phyloP scores from a whole-genome alignment of 495 filamentous ascomycete genomes.

The Apodospora peruviana region DNA sequence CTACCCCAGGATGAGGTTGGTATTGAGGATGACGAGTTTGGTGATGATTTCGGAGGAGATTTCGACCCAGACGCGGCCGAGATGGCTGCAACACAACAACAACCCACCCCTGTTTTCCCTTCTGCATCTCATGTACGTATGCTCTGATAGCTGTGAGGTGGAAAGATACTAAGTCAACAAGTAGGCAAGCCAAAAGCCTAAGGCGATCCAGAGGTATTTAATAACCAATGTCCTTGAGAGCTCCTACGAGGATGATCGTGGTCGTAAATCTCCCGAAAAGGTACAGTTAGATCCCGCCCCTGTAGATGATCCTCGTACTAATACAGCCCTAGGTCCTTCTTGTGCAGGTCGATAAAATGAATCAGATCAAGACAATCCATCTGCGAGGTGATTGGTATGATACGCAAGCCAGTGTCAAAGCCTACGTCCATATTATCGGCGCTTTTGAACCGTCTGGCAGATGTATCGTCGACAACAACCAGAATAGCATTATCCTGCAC shows the following conservation, averaged over 20 bases:
- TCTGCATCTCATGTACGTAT: conserved; percentile 46
- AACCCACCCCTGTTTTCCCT: conserved; percentile 15
- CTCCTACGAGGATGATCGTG: conserved; percentile 57
- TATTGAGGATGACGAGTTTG: conserved; percentile 36
- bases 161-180: conserved; percentile 37
- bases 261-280: conserved; percentile 62
- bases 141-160: conserved; percentile 13
- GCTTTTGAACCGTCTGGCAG: conserved; percentile 61
- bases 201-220: conserved; percentile 76
- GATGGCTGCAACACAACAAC: conserved; percentile 48
- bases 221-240: conserved; percentile 64
- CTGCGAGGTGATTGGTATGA: conserved; percentile 82
- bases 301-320: background rate
- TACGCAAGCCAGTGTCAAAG: conserved; percentile 64
- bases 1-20: background rate
- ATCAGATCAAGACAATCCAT: conserved; percentile 59
- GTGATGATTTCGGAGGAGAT: conserved; percentile 63
- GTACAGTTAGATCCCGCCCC: conserved; percentile 34
- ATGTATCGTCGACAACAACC: conserved; percentile 66
- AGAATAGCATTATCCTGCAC: conserved; percentile 86
- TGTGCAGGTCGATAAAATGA: conserved; percentile 68
- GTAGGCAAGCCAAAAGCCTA: conserved; percentile 51
- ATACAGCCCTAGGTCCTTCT: conserved; percentile 54
- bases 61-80: conserved; percentile 63
- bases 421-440: conserved; percentile 83